Conservation (phyloP, 2,329 filamentous ascomycete genomes). For the Nigrospora oryzae region DNA sequence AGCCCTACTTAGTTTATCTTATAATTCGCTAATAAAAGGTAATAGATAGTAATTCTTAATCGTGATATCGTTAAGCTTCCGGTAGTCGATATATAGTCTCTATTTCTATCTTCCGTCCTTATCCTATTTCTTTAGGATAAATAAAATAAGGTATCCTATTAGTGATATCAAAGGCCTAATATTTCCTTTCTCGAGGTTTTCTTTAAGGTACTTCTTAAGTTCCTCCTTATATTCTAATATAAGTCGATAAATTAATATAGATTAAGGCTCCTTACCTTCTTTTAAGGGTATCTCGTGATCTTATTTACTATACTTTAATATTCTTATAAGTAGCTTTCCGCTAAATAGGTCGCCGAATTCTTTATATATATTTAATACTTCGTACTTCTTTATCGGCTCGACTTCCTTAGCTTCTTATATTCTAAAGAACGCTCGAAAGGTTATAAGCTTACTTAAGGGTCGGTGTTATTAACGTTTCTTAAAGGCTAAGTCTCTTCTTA, state of each 20-base stretch:
- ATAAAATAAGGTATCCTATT: constrained; percentile 3
- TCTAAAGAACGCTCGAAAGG: neutral
- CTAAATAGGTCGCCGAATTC: neutral
- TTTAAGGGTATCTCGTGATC: neutral
- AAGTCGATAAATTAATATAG: neutral
- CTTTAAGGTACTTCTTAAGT: neutral
- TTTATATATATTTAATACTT: neutral
- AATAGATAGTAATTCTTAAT: constrained; percentile 15
- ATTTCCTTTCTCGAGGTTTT: neutral
- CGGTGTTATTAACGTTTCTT: no score
- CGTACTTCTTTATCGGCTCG: neutral
- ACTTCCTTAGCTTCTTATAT: neutral
- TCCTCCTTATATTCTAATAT: neutral
- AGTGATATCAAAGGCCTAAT: constrained; percentile 2
- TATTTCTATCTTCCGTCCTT: neutral
- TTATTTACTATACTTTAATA: neutral
- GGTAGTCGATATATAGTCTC: constrained; percentile 15
- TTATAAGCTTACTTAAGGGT: neutral
- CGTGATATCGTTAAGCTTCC: constrained; percentile 12
- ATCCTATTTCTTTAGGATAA: constrained; percentile 10
- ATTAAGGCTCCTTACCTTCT: neutral
- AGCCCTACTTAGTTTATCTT: constrained; percentile 7
- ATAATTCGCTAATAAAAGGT: constrained; percentile 11
- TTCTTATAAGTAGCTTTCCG: neutral
- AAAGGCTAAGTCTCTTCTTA: neutral